Conservation (phyloP, 352 stramenopile genomes). For the Phytopythium mirpurense region DNA sequence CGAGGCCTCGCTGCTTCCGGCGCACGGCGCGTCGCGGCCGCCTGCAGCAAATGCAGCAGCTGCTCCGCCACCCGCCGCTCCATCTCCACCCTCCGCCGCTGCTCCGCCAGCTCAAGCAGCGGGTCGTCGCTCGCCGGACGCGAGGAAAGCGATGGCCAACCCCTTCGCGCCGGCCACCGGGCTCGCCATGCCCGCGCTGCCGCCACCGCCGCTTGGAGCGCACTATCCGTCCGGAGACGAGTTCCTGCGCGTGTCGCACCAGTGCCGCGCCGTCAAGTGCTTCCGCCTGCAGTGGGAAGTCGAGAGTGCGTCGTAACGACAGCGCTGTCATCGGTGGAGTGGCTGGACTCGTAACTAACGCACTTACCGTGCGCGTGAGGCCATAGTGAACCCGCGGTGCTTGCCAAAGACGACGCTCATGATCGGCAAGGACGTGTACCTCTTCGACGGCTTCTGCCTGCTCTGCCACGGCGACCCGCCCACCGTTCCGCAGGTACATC, state of each 20-base stretch:
- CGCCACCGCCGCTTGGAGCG: constrained; percentile 1
- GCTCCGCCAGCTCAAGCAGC: background rate
- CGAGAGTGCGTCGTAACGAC: constrained; percentile 52
- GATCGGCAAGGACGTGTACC: constrained; percentile 52
- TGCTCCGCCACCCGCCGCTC: background rate
- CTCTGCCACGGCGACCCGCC: constrained; percentile 58
- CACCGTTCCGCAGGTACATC: constrained; percentile 49
- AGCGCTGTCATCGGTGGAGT: too few species aligned
- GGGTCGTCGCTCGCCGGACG: background rate
- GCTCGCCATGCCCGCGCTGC: background rate
- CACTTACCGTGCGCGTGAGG: too few species aligned
- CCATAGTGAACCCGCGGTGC: constrained; percentile 71
- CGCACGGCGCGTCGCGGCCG: background rate
- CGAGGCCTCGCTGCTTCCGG: constrained; percentile 5
- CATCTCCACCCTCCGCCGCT: too few species aligned
- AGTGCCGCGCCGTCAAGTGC: constrained; percentile 59
- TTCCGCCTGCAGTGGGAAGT: constrained; percentile 78
- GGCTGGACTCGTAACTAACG: too few species aligned
- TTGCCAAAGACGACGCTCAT: constrained; percentile 64
- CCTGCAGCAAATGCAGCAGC: background rate
- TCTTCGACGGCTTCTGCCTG: constrained; percentile 86
- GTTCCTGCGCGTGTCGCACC: constrained; percentile 48
- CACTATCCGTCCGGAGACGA: constrained; percentile 28
- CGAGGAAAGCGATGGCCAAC: background rate
- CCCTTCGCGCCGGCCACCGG: background rate